phyloP scores from a whole-genome alignment of 495 filamentous ascomycete genomes.

The Penicillium goetzii region DNA sequence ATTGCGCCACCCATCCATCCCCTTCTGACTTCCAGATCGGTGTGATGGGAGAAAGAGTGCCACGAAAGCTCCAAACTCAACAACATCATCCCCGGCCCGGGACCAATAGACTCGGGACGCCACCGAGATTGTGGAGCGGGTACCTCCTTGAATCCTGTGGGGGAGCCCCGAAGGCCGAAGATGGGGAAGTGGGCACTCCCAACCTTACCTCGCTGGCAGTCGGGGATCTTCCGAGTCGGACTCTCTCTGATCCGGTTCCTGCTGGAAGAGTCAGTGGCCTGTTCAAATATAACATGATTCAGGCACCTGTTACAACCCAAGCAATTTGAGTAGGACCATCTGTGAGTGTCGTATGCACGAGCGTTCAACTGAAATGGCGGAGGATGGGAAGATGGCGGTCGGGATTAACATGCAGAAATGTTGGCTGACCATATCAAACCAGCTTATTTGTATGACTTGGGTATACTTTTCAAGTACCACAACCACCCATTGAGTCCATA shows the following conservation, averaged over 20 bases:
- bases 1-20: background rate
- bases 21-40: background rate
- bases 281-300: background rate
- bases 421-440: background rate
- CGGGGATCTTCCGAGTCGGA: background rate
- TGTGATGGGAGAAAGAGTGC: background rate
- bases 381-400: background rate
- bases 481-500: background rate
- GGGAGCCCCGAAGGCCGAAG: background rate
- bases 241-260: background rate
- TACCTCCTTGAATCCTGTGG: background rate
- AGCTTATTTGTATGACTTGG: background rate
- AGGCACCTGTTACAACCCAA: background rate
- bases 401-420: background rate
- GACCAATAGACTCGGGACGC: background rate
- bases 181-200: background rate
- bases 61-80: background rate
- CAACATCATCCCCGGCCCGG: background rate
- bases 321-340: background rate
- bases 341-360: background rate
- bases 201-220: background rate
- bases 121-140: conserved; percentile 1
- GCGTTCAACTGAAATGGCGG: background rate
- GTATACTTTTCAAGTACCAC: conserved; percentile 1
- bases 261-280: background rate